Conservation (phyloP, 2,329 filamentous ascomycete genomes). For the Trichoderma asperellum region DNA sequence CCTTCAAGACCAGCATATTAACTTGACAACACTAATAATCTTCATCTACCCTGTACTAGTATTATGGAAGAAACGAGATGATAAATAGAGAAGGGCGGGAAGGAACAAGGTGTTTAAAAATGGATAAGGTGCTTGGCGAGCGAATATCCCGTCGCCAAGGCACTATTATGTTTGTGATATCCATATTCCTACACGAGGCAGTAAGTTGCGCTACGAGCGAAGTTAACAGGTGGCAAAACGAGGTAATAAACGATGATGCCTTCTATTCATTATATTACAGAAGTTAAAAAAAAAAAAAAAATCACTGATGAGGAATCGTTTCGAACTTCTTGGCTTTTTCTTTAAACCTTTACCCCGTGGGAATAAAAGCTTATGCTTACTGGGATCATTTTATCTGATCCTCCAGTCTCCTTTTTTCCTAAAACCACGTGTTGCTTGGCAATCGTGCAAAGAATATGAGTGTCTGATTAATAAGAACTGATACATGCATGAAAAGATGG, state of each 20-base stretch:
- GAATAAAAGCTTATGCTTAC: background rate
- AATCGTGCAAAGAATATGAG: too few species aligned
- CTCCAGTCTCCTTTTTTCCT: background rate
- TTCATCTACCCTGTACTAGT: background rate
- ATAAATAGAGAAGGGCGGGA: background rate
- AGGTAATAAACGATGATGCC: background rate
- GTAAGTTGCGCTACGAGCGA: background rate
- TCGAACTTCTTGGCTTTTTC: background rate
- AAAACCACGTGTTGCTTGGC: background rate
- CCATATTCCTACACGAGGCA: background rate
- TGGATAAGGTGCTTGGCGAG: background rate
- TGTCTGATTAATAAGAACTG: too few species aligned
- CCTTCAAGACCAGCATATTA: background rate
- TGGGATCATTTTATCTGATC: background rate
- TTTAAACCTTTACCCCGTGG: background rate
- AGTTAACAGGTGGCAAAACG: background rate
- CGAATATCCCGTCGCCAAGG: background rate
- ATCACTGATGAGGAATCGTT: conserved; percentile 1
- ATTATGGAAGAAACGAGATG: background rate
- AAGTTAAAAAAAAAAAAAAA: background rate
- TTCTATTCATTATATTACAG: background rate
- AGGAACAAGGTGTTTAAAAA: background rate
- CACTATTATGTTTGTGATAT: background rate
- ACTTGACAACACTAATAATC: background rate
- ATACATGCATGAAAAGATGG: background rate